Base-by-base conservation (phyloP, 768 basidiomycete species). In the Chalciporus piperatus region DNA sequence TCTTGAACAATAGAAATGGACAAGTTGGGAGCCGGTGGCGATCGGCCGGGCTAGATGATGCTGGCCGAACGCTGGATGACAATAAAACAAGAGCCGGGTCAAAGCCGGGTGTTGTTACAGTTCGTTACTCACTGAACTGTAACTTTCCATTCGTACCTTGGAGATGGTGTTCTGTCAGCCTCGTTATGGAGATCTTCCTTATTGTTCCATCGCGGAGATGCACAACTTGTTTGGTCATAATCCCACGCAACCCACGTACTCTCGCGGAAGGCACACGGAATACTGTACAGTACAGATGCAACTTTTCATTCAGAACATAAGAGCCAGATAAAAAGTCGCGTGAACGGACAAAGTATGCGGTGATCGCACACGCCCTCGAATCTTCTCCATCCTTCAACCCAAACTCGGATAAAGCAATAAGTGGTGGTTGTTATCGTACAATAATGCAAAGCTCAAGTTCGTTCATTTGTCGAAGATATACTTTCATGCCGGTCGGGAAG, bases 121-220 rank as follows among this genome's bases (percentile, higher is more conserved):
- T 2, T n/a, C 22, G 13, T 32, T 11, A 13, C 32, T 32, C 32
- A 13, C 32, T n/a, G n/a, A 37, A n/a, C 16, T 37, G 60, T 55
- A 55, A 54, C 56, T 50, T 45, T 51, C n/a, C 58, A 55, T 62
- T 30, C 64, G 67, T 68, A 61, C 69, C 67, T 70, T 56, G 56
- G 51, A 48, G 50, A 61, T 55, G 55, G 45, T 37, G 50, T 32
- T 11, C 9, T 30, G 45, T 32, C n/a, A 65, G 60, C 68, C 64
- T 68, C 68, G 58, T 63, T 53, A 48, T 47, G 3, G 27, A n/a
- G n/a, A 28, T 7, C 35, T 6, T 37, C 16, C 43, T 57, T 67
- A 65, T 68, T 68, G 66, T 70, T 55, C 33, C 35, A 8, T 46
- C 50, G 50, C 54, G 56, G 54, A 55, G 35, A 59, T 56, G 61